Conservation (phyloP, 2,329 filamentous ascomycete genomes). For the Botrytis medusae region DNA sequence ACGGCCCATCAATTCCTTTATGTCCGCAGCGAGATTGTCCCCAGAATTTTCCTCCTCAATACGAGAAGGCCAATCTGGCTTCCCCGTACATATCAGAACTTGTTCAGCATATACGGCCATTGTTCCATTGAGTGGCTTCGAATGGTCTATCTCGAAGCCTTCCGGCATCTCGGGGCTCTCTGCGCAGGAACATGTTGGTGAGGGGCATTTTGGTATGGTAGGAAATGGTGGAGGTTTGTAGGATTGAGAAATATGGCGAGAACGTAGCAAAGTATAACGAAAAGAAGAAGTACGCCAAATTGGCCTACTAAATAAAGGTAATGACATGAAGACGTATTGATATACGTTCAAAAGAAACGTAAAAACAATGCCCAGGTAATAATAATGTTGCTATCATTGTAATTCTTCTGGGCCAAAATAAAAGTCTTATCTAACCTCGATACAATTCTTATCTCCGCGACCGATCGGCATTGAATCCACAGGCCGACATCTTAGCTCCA, state of each 20-base stretch:
- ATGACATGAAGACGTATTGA: not conserved
- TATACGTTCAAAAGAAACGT: not conserved
- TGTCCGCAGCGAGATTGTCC: constrained; percentile 65
- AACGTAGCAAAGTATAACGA: not conserved
- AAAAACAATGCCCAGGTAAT: too few species aligned
- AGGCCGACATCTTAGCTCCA: not conserved
- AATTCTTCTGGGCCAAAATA: not conserved
- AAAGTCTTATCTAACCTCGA: constrained; percentile 3
- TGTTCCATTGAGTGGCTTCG: constrained; percentile 68
- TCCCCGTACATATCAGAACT: constrained; percentile 78
- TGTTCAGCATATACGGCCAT: constrained; percentile 80
- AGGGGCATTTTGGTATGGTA: constrained; percentile 57
- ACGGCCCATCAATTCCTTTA: constrained; percentile 69
- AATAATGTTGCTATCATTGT: not conserved
- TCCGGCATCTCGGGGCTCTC: constrained; percentile 61
- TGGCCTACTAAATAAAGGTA: not conserved
- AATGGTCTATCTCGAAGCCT: constrained; percentile 72
- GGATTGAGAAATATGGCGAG: constrained; percentile 11
- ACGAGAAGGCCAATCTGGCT: constrained; percentile 74
- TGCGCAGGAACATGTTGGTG: constrained; percentile 75
- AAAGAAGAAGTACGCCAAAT: not conserved
- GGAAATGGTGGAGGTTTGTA: constrained; percentile 29
- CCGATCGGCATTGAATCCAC: too few species aligned
- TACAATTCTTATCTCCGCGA: not conserved
- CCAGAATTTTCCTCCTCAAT: constrained; percentile 78